Conservation (phyloP, 352 stramenopile genomes). For the Phytophthora podocarpi region DNA sequence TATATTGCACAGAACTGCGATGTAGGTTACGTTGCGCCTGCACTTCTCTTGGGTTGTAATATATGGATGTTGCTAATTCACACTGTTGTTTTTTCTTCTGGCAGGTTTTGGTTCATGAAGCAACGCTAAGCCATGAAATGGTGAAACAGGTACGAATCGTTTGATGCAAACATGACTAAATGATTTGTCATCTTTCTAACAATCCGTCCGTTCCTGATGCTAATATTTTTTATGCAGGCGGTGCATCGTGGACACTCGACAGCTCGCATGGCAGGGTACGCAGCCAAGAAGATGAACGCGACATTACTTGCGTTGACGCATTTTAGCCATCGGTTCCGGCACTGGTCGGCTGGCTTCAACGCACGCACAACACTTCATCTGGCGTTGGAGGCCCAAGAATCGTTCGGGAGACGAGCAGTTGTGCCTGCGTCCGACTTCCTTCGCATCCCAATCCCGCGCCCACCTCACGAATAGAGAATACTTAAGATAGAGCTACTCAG, state of each 20-base stretch:
- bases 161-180: neutral
- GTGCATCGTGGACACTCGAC: constrained; percentile 81
- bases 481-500: constrained; percentile 16
- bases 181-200: neutral
- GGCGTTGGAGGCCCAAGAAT: constrained; percentile 62
- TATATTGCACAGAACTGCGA: constrained; percentile 80
- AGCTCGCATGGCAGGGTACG: constrained; percentile 75
- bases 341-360: constrained; percentile 52
- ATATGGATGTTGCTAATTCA: neutral
- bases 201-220: neutral
- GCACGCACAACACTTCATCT: constrained; percentile 71
- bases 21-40: constrained; percentile 35
- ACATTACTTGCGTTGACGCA: constrained; percentile 82
- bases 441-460: constrained; percentile 71
- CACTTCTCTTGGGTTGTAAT: neutral
- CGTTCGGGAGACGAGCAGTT: constrained; percentile 70
- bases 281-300: constrained; percentile 77
- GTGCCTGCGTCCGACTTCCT: constrained; percentile 82
- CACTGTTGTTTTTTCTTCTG: neutral
- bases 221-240: constrained; percentile 35
- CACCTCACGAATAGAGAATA: constrained; percentile 42
- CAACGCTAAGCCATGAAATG: constrained; percentile 80
- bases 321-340: constrained; percentile 85
- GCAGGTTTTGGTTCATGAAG: constrained; percentile 89
- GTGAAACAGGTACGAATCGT: constrained; percentile 50